phyloP scores from a whole-genome alignment of 345 rosid species.

The Mercurialis annua region DNA sequence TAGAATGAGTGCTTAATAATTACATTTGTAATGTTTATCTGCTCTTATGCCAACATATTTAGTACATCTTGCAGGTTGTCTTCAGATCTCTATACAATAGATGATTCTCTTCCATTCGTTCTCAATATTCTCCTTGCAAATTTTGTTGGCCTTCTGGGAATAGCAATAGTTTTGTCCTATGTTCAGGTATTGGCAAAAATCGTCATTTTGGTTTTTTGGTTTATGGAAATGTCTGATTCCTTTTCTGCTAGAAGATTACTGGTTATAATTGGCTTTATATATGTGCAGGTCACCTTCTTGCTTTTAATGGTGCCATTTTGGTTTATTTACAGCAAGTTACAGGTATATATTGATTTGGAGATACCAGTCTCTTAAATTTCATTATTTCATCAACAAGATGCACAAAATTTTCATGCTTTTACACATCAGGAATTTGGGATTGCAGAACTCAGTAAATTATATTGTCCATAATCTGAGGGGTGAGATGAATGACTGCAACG shows the following conservation, averaged over 20 bases:
- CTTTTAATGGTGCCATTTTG: slow-evolving; percentile 81
- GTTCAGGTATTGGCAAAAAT: slow-evolving; percentile 60
- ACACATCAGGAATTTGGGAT: neutral
- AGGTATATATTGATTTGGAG: slow-evolving; percentile 46
- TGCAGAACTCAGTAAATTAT: no score
- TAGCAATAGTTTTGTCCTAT: slow-evolving; percentile 71
- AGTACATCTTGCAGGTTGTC: slow-evolving; percentile 55
- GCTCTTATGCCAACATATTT: slow-evolving; percentile 3
- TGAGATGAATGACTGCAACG: neutral
- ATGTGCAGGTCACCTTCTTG: slow-evolving; percentile 68
- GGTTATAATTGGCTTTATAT: slow-evolving; percentile 7
- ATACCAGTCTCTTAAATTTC: slow-evolving; percentile 13
- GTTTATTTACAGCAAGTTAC: slow-evolving; percentile 83
- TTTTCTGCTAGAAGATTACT: neutral
- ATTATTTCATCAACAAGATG: neutral
- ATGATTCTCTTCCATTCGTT: slow-evolving; percentile 95
- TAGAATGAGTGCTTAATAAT: slow-evolving; percentile 16
- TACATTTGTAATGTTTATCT: slow-evolving; percentile 12
- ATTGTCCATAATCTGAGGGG: neutral
- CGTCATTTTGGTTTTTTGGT: slow-evolving; percentile 15
- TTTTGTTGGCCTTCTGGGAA: slow-evolving; percentile 83
- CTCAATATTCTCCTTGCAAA: slow-evolving; percentile 92
- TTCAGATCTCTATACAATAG: slow-evolving; percentile 87
- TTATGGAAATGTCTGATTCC: neutral
- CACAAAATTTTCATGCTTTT: neutral